Conservation (phyloP, 495 filamentous ascomycete species). For the Xylaria intraflava region DNA sequence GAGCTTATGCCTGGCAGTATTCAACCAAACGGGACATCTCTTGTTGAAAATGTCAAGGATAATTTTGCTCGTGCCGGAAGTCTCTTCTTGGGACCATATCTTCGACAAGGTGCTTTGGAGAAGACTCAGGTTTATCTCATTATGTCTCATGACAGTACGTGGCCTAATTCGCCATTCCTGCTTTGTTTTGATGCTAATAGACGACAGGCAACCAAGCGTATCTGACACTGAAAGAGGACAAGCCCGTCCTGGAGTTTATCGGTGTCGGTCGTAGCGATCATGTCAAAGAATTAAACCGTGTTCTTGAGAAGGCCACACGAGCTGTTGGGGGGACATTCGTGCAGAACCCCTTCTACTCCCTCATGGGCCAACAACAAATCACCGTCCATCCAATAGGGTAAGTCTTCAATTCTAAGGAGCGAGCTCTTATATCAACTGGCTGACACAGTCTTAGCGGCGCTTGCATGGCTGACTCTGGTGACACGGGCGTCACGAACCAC, state of each 20-base stretch:
- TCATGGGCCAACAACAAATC: conserved; percentile 50
- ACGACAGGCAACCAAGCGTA: conserved; percentile 49
- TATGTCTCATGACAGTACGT: conserved; percentile 60
- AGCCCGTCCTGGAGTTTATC: conserved; percentile 51
- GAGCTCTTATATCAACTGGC: background rate
- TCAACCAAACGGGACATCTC: conserved; percentile 30
- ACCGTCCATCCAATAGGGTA: conserved; percentile 64
- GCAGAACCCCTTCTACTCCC: conserved; percentile 49
- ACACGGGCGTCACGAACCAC: conserved; percentile 57
- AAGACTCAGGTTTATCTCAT: conserved; percentile 61
- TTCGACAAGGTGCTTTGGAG: conserved; percentile 46
- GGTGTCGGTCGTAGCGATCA: conserved; percentile 51
- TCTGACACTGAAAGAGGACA: conserved; percentile 53
- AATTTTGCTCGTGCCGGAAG: conserved; percentile 45
- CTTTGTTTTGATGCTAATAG: conserved; percentile 2
- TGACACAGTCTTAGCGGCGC: conserved; percentile 39
- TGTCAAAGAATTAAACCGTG: conserved; percentile 45
- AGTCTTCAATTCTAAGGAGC: conserved; percentile 3
- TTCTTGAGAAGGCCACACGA: conserved; percentile 47
- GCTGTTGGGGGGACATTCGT: conserved; percentile 53
- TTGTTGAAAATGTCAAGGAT: conserved; percentile 37
- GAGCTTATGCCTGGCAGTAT: conserved; percentile 48
- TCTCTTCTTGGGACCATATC: conserved; percentile 51
- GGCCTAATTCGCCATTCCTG: background rate
- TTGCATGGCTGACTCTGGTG: conserved; percentile 55